Evolutionary conservation across 2,329 filamentous ascomycete species (phyloP), one percentile per base, ranked within the genome.

Genomic region (Byssothecium circinans): DNA sequence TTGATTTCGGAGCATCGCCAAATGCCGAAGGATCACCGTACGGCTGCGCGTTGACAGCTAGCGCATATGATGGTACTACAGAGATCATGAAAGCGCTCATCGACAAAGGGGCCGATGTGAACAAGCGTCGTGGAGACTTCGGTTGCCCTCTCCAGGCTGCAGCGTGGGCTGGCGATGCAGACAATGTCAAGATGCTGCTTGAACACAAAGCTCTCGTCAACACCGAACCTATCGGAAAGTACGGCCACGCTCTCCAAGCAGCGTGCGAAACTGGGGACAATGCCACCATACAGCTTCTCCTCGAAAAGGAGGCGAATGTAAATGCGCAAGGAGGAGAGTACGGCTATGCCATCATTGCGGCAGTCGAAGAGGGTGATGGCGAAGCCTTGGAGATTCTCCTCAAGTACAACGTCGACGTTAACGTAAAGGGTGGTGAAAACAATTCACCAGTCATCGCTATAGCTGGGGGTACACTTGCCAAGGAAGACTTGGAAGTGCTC

Each of bases 201-300:
- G 45, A 63, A 2, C 45, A 61, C 25, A 56, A 58, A 23, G 61
- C 61, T 1, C 6, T 47, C 4, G 48, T 60, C 20, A 64, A 61
- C 15, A 53, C 52, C n/a, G 34, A 50, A 17, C 37, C 50, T 5
- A n/a, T n/a, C n/a, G 58, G 60, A 7, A 41, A 44, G 12, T 62
- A 59, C 15, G 56, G 61, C 12, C 46, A 51, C 22, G 44, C 61
- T 19, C 47, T 64, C 11, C 58, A 61, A 50, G 60, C 60, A 4
- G 60, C 61, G 3, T 50, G 49, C 4, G 42, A 55, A 15, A 59
- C 43, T 8, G 57, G 57, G 3, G 19, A 59, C 29, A 42, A 47
- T 22, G 52, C 52, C 8, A 60, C 50, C 1, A 50, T 64, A 15
- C 41, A 43, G 8, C 36, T 62, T 5, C 32, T 34, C 4, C 32